A percentile compares a stretch with the other conserved stretches of the same genome.
phyloP scores from a whole-genome alignment of 2,329 filamentous ascomycete genomes.

The Simplicillium aogashimaense region DNA sequence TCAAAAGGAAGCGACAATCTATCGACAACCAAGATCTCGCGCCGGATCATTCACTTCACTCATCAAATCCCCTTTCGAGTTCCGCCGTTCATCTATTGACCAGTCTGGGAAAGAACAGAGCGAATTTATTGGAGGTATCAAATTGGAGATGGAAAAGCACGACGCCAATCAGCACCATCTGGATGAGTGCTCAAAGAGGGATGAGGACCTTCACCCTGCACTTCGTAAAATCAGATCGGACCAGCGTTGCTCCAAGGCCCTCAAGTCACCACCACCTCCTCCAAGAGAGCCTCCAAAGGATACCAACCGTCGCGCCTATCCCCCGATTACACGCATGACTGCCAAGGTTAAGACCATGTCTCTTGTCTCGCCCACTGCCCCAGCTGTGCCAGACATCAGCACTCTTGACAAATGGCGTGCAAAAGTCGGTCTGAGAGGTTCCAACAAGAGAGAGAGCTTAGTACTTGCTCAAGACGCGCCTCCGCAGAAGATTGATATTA shows the following conservation, averaged over 20 bases:
- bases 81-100: slow-evolving; percentile 21
- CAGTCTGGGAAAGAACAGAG: slow-evolving; percentile 13
- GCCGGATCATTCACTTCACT: slow-evolving; percentile 26
- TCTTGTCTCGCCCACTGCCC: slow-evolving; percentile 15
- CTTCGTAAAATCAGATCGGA: slow-evolving; percentile 17
- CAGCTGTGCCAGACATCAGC: slow-evolving; percentile 18
- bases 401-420: slow-evolving; percentile 22
- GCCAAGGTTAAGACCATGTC: slow-evolving; percentile 15
- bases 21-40: slow-evolving; percentile 17
- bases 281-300: slow-evolving; percentile 12
- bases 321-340: slow-evolving; percentile 24
- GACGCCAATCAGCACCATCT: slow-evolving; percentile 18
- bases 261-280: slow-evolving; percentile 14
- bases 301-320: slow-evolving; percentile 19
- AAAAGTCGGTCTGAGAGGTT: slow-evolving; percentile 14
- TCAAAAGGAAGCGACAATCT: slow-evolving; percentile 6
- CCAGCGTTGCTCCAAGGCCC: slow-evolving; percentile 16
- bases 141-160: slow-evolving; percentile 27
- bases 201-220: slow-evolving; percentile 22
- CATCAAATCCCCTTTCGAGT: slow-evolving; percentile 23
- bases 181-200: slow-evolving; percentile 13
- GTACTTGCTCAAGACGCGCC: no score
- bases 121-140: slow-evolving; percentile 30
- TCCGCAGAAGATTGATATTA: no score
- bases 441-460: not conserved